These are phyloP conservation scores for Lasiodiplodia gonubiensis DNA, from an alignment of 2,329 filamentous ascomycete genomes.

Conservation along the genomic window DNA sequence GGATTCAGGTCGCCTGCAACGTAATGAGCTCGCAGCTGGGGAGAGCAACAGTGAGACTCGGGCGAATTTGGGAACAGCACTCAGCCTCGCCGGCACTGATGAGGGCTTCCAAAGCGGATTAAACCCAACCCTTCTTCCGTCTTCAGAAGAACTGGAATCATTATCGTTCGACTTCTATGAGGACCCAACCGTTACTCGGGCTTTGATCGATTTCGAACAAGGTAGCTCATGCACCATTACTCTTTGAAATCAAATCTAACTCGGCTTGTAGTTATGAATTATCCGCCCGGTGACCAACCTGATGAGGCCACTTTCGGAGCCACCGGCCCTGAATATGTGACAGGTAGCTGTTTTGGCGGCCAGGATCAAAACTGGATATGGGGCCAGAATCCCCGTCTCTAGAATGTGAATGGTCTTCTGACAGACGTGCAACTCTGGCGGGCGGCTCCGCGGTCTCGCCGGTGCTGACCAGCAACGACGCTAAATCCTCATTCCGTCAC, in stretches of 20 bases:
- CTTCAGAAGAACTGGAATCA: too few species aligned
- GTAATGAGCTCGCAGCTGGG: too few species aligned
- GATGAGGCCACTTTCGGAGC: neutral
- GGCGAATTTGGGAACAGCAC: too few species aligned
- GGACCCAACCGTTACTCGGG: neutral
- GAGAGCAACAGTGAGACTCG: too few species aligned
- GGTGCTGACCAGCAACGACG: too few species aligned
- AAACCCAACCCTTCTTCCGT: neutral
- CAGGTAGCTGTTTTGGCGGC: neutral
- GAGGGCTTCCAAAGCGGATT: too few species aligned
- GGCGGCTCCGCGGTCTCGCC: too few species aligned
- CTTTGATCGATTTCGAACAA: conserved; percentile 6
- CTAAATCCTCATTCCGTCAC: too few species aligned
- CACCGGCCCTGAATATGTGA: neutral
- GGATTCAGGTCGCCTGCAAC: too few species aligned
- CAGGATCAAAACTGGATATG: conserved; percentile 17
- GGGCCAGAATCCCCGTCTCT: neutral
- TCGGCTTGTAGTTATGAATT: neutral
- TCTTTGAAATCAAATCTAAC: neutral
- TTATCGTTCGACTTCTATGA: neutral
- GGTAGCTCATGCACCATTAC: neutral
- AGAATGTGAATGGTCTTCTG: neutral
- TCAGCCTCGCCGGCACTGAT: too few species aligned
- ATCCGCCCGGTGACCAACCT: neutral
- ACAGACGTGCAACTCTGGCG: too few species aligned